Conservation (phyloP, 2,329 filamentous ascomycete genomes). For the Diaporthe sp. region DNA sequence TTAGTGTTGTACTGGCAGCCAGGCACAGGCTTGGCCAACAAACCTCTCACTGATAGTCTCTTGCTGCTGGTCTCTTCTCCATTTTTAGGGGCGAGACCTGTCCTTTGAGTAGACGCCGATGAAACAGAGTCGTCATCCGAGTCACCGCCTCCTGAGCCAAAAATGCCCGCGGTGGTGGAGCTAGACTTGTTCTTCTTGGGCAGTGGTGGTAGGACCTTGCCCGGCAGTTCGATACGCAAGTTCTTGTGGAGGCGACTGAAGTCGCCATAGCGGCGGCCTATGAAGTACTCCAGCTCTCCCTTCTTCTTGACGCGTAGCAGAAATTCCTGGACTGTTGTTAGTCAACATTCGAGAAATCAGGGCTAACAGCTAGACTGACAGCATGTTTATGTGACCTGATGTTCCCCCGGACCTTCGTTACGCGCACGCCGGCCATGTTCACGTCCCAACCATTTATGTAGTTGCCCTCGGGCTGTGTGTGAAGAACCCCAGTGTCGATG, state of each 20-base stretch:
- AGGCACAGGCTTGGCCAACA: conserved; percentile 36
- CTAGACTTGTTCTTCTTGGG: conserved; percentile 93
- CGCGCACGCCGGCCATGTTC: conserved; percentile 90
- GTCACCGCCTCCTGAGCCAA: conserved; percentile 67
- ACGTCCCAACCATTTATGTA: conserved; percentile 97
- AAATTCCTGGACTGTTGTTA: conserved; percentile 76
- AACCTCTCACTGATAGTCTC: conserved; percentile 59
- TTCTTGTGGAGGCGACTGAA: conserved; percentile 85
- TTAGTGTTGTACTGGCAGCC: neutral
- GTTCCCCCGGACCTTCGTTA: conserved; percentile 84
- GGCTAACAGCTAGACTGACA: conserved; percentile 63
- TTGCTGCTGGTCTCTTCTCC: conserved; percentile 47
- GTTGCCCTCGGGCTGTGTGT: conserved; percentile 91
- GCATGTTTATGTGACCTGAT: conserved; percentile 93
- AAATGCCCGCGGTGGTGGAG: conserved; percentile 63
- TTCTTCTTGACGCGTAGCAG: conserved; percentile 86
- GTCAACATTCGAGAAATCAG: conserved; percentile 27
- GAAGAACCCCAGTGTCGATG: conserved; percentile 88
- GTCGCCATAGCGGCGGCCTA: conserved; percentile 89
- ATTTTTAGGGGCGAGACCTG: conserved; percentile 43
- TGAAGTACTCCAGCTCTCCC: conserved; percentile 80
- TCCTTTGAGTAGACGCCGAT: conserved; percentile 78
- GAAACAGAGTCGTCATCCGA: conserved; percentile 86
- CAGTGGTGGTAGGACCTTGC: conserved; percentile 87
- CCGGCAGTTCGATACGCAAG: conserved; percentile 86